Base-by-base conservation (phyloP, 2,329 filamentous ascomycete species). In the Phialophora expanda region DNA sequence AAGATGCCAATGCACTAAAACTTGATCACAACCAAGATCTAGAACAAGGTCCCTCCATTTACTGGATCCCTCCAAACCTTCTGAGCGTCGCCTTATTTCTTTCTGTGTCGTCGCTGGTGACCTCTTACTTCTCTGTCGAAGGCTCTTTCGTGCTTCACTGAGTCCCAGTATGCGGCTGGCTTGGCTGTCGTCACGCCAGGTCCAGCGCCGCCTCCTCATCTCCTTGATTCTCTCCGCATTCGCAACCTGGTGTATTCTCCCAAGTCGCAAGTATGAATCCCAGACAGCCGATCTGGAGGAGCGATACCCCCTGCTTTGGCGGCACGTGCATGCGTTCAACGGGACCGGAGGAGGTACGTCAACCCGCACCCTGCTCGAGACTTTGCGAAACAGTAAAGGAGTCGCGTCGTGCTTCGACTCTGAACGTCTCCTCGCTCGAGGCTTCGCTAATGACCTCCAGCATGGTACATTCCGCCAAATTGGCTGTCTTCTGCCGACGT, bases 391-490 rank as follows among this genome's bases (percentile, higher is more conserved):
- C 38, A 41, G 17, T 44, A 44, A n/a, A n/a, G 38, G 38, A n/a
- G 17, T 44, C 14, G 17, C 32, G 17, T 7, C 12, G 9, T 12
- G 11, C 20, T 41, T 12, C n/a, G 46, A 14, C n/a, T 4, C 48
- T 51, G n/a, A 30, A 24, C 20, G n/a, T 24, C n/a, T 7, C n/a
- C 11, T 22, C 17, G 46, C 22, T 61, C n/a, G 28, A 51, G 38
- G 28, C 38, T 14, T 48, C 17, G 30, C 54, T 62, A 26, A 62
- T 34, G 20, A 32, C 34, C 17, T 24, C 22, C 38, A 68, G 66
- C 66, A 22, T 69, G 66, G 66, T 64, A 69, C 32, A 66, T 69
- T 20, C 66, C 66, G n/a, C 61, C 66, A 9, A 34, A 50, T 22
- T 69, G 66, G 66, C 11, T 69, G 22, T 56, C 64, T 14, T 50